Evolutionary conservation across 805 yeast genomes (phyloP), one percentile per base, ranked within the genome.

Genomic region (Candida verbasci): DNA sequence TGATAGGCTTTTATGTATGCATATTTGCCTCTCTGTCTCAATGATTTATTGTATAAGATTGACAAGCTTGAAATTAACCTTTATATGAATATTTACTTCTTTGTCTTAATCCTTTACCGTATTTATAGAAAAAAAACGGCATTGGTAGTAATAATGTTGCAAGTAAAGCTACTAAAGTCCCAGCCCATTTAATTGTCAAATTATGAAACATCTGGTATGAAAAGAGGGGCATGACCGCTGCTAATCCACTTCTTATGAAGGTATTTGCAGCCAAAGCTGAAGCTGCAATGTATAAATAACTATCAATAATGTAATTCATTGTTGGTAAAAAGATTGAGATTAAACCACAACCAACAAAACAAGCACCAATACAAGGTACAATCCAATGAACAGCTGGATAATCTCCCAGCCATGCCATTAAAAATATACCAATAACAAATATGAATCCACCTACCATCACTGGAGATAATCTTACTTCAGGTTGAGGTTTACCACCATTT

Each of bases 331-430:
- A 80, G 34, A 76, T 71, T 31, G 71, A 62, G 31, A 78, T 56
- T 43, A 78, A 68, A 9, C 82, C 82, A 43, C 48, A 44, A 15
- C 68, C 69, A 38, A 58, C 43, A 34, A 52, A 50, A 1, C 63
- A 52, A 3, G 78, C 77, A 35, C 75, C 69, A 17, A 73, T 47
- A 6, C 65, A 64, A 10, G 78, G 68, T 4, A 79, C 83, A 31
- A 78, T 80, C 89, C 91, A 88, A 53, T 82, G 95, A 27, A 86
- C 76, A n/a, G 59, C 58, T 22, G 76, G 81, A 58, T 80, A 88
- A 45, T 77, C 73, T 54, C 95, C 96, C 8, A 91, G 67, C 96
- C 96, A 88, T 39, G 85, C 76, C 57, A 88, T 70, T 95, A 95
- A 84, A 50, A 87, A 70, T 43, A 87, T 64, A 36, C 96, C 96